These are phyloP conservation scores for Geosmithia putterillii DNA, from an alignment of 2,329 filamentous ascomycete genomes.

Conservation along the genomic window DNA sequence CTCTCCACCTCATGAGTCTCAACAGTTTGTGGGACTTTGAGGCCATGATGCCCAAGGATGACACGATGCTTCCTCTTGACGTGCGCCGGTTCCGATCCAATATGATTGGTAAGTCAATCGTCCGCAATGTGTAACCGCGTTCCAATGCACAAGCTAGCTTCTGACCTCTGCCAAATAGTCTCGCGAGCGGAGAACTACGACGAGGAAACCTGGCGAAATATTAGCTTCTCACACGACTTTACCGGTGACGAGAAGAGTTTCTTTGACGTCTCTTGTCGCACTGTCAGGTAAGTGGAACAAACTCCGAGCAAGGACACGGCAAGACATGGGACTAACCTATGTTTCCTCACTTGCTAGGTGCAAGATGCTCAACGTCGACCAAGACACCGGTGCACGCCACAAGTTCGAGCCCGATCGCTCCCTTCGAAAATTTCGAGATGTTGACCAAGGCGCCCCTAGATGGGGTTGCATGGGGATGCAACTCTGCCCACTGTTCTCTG, in stretches of 20 bases:
- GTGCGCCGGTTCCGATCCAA: constrained; percentile 59
- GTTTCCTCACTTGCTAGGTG: constrained; percentile 27
- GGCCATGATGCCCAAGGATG: constrained; percentile 37
- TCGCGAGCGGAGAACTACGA: constrained; percentile 51
- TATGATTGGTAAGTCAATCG: constrained; percentile 41
- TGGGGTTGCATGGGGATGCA: constrained; percentile 54
- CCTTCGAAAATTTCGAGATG: constrained; percentile 42
- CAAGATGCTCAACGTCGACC: constrained; percentile 60
- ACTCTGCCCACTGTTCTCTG: constrained; percentile 42
- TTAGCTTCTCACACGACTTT: constrained; percentile 35
- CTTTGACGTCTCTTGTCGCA: constrained; percentile 51
- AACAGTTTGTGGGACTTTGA: constrained; percentile 51
- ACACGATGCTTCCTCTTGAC: constrained; percentile 38
- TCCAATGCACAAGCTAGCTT: neutral
- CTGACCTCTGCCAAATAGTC: constrained; percentile 25
- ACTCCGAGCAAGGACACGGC: neutral
- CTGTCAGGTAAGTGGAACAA: constrained; percentile 36
- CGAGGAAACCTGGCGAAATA: constrained; percentile 57
- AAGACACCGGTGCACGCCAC: constrained; percentile 43
- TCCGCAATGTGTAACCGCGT: neutral
- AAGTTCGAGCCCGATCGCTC: constrained; percentile 43
- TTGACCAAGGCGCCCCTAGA: constrained; percentile 46
- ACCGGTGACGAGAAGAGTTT: constrained; percentile 12
- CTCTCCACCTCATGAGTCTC: constrained; percentile 56
- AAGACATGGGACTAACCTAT: neutral